phyloP scores from a whole-genome alignment of 805 yeast species.

The Ogataea philodendri region DNA sequence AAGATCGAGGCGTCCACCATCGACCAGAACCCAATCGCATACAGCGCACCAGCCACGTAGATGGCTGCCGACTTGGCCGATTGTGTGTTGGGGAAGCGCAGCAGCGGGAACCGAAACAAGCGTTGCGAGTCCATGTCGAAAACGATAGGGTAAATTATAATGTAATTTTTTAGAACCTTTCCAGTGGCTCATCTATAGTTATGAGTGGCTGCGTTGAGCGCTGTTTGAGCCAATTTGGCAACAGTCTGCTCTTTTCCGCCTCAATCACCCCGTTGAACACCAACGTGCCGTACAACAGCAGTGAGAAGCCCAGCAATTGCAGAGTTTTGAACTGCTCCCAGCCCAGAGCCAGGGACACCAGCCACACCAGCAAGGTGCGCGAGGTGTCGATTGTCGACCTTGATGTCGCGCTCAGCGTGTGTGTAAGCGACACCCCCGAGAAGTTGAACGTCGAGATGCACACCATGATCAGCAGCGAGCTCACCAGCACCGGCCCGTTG shows the following conservation, averaged over 20 bases:
- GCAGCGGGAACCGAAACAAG: conserved; percentile 61
- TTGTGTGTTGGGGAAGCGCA: conserved; percentile 68
- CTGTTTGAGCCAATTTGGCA: conserved; percentile 46
- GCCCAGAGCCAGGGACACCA: conserved; percentile 63
- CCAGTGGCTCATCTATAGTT: conserved; percentile 42
- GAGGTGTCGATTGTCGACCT: conserved; percentile 78
- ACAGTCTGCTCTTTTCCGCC: conserved; percentile 46
- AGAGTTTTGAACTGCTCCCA: conserved; percentile 70
- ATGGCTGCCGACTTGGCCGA: conserved; percentile 72
- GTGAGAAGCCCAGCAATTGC: conserved; percentile 61
- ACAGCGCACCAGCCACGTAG: conserved; percentile 71
- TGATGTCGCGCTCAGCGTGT: conserved; percentile 66
- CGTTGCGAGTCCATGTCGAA: conserved; percentile 41
- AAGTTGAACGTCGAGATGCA: conserved; percentile 71
- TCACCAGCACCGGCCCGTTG: conserved; percentile 41
- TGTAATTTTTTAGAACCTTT: conserved; percentile 29
- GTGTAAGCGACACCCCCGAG: conserved; percentile 69
- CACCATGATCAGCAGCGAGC: conserved; percentile 65
- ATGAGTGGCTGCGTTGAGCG: conserved; percentile 28
- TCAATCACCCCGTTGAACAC: conserved; percentile 67
- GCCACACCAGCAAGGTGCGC: conserved; percentile 73
- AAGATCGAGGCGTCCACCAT: conserved; percentile 86
- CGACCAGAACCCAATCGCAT: conserved; percentile 86
- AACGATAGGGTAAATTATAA: neutral
- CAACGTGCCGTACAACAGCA: conserved; percentile 69